Evolutionary conservation across 2,329 filamentous ascomycete species (phyloP).

Genomic region (Nemania bipapillata): DNA sequence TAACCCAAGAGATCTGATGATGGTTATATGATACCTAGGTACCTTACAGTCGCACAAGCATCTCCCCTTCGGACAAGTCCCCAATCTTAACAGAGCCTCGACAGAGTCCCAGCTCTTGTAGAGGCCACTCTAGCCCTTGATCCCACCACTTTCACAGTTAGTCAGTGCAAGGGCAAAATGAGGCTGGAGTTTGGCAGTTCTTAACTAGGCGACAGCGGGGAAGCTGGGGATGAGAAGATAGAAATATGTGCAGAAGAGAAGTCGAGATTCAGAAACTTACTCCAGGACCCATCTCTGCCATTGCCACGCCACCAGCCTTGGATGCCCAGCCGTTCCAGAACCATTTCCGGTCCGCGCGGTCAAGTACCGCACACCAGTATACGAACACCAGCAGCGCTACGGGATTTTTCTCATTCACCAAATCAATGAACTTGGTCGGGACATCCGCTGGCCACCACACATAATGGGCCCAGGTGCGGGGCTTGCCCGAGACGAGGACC

Average conservation of each 20-base stretch:
- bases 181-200: not conserved
- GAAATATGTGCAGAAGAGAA: not conserved
- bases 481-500: constrained; percentile 3
- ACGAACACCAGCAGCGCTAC: constrained; percentile 4
- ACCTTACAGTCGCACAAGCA: not conserved
- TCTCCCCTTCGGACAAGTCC: constrained; percentile 2
- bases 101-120: constrained; percentile 3
- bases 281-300: not conserved
- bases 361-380: constrained; percentile 1
- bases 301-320: constrained; percentile 4
- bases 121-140: constrained; percentile 1
- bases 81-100: constrained; percentile 7
- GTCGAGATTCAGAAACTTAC: not conserved
- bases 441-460: constrained; percentile 4
- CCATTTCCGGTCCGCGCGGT: not conserved
- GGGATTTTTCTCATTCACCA: not conserved
- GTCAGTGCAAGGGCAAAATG: not conserved
- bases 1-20: not conserved
- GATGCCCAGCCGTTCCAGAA: not conserved
- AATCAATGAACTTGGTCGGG: not conserved
- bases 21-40: not conserved
- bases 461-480: not conserved
- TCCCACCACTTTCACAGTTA: constrained; percentile 2
- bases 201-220: not conserved
- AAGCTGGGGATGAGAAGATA: not conserved